Conservation (phyloP, 2,329 filamentous ascomycete genomes). For the Teratosphaeria gauchensis region DNA sequence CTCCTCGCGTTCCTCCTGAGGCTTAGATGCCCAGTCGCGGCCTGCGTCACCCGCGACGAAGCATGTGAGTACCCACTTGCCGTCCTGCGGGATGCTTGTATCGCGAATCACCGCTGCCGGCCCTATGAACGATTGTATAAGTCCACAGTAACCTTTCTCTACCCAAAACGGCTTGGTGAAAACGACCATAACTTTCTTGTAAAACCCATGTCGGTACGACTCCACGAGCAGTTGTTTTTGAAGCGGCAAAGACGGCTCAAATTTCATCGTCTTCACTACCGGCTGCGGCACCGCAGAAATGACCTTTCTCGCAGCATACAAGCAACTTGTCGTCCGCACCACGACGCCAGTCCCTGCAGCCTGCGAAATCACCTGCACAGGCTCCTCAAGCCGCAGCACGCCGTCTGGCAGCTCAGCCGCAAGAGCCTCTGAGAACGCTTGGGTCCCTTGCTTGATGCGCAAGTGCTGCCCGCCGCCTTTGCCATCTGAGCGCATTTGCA, state of each 20-base stretch:
- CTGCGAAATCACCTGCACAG: slow-evolving; percentile 14
- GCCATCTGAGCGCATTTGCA: slow-evolving; percentile 44
- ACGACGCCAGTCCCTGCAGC: slow-evolving; percentile 6
- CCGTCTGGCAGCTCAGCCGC: slow-evolving; percentile 25
- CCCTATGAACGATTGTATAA: slow-evolving; percentile 34
- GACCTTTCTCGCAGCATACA: slow-evolving; percentile 33
- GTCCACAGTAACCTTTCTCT: slow-evolving; percentile 35
- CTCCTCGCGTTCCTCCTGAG: slow-evolving; percentile 19
- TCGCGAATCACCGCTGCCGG: slow-evolving; percentile 41
- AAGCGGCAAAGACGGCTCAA: slow-evolving; percentile 38
- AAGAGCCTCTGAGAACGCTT: slow-evolving; percentile 31
- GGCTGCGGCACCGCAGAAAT: slow-evolving; percentile 43
- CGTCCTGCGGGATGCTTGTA: slow-evolving; percentile 24
- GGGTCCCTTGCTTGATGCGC: slow-evolving; percentile 40
- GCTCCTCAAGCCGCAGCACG: slow-evolving; percentile 12
- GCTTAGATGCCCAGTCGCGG: slow-evolving; percentile 26
- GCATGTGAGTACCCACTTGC: slow-evolving; percentile 29
- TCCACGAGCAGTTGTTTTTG: slow-evolving; percentile 25
- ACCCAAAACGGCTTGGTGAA: slow-evolving; percentile 42
- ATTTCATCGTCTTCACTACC: slow-evolving; percentile 36
- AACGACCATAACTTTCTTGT: slow-evolving; percentile 43
- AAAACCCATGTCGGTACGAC: slow-evolving; percentile 32
- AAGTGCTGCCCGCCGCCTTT: slow-evolving; percentile 46
- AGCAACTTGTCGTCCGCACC: slow-evolving; percentile 21
- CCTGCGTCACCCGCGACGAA: slow-evolving; percentile 33